Conservation (phyloP, 192 early-diverging fungal species). For the Coemansia sp. region DNA sequence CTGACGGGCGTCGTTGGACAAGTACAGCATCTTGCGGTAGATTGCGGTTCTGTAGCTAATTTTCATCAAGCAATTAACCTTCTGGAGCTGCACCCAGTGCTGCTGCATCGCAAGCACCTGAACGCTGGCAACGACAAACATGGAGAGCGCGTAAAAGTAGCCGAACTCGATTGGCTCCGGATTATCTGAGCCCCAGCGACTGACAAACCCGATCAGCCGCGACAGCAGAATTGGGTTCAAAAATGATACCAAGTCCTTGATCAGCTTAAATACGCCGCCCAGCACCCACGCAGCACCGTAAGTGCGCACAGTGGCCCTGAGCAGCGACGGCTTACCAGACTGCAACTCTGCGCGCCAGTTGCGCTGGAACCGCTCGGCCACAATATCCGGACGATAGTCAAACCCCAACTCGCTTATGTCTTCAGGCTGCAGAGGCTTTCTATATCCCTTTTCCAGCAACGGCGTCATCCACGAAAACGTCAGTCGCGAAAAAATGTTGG, state of each 20-base stretch:
- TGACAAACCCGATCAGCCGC: conserved; percentile 72
- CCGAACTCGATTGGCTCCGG: conserved; percentile 75
- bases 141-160: conserved; percentile 76
- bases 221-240: conserved; percentile 83
- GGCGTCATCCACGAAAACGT: conserved; percentile 92
- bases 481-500: conserved; percentile 81
- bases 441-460: conserved; percentile 77
- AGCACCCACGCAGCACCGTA: conserved; percentile 75
- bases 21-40: conserved; percentile 82
- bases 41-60: conserved; percentile 84
- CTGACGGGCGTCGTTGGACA: conserved; percentile 84
- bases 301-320: conserved; percentile 64
- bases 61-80: conserved; percentile 79
- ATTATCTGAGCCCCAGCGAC: conserved; percentile 57
- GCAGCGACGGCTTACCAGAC: conserved; percentile 68
- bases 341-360: conserved; percentile 74
- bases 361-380: conserved; percentile 70
- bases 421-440: conserved; percentile 74
- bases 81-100: conserved; percentile 87
- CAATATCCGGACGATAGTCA: conserved; percentile 66
- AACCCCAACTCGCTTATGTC: conserved; percentile 76
- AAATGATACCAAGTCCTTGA: conserved; percentile 81
- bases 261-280: conserved; percentile 78
- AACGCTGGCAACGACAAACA: conserved; percentile 78
- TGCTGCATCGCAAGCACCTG: conserved; percentile 90